Base-by-base conservation (phyloP, 768 basidiomycete species). In the Fomitopsis pulvina region DNA sequence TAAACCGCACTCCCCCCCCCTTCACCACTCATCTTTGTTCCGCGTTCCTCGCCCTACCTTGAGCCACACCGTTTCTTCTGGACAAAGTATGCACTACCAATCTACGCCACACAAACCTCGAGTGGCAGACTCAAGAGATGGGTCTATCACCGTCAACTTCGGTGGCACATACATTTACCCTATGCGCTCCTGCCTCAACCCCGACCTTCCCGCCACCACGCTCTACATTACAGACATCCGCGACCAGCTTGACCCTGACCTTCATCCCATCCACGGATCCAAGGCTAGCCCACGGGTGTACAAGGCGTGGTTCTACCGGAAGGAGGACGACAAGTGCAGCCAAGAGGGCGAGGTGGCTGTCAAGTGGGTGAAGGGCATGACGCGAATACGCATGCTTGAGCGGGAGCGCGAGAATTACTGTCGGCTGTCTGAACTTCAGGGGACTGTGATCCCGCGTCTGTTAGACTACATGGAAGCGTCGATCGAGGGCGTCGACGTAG, bases 341-440 rank as follows among this genome's bases (percentile, higher is more conserved):
- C 10, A 18, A 21, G 45, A 46, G 24, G 45, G 45, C 45, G 12
- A 46, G 6, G 30, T 46, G 4, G 45, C 45, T 22, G 45, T 46
- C 18, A 46, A 46, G 21, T 46, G 45, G 45, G 45, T 46, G 18
- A 46, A 18, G 20, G 21, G 30, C 2, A 46, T 37, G 45, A 14
- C 4, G 18, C 30, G 30, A 9, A 46, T 46, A 3, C 27, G 14
- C 10, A 37, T 8, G 30, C 45, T 46, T 2, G 30, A 46, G 32
- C 5, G 18, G 24, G 45, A 46, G 30, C 45, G 45, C n/a, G 45
- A 46, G 29, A 46, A 46, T 26, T 46, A 46, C 30, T 32, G 30
- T n/a, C 8, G n/a, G 18, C 32, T 46, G 16, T 18, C 9, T 5
- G 30, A 37, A 3, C 25, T 46, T 29, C 45, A 46, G 30, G 45